Conservation (phyloP, 148 eudicot genomes). For the Drosera capensis region DNA sequence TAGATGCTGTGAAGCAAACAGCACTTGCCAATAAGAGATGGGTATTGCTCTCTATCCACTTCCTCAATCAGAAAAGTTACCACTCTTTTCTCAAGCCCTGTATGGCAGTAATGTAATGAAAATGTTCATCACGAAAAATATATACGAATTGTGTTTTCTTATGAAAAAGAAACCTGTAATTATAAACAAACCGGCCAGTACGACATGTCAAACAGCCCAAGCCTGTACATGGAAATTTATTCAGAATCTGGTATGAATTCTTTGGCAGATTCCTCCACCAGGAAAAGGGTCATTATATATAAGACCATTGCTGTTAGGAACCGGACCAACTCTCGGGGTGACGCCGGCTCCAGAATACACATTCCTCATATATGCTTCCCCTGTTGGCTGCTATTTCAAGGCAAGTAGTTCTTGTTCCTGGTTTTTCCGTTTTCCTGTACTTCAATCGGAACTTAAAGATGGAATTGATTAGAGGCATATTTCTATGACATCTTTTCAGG, state of each 20-base stretch:
- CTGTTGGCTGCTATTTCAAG: constrained; percentile 86
- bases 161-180: too few species aligned
- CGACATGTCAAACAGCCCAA: too few species aligned
- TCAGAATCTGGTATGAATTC: too few species aligned
- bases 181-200: too few species aligned
- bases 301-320: constrained; percentile 87
- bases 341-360: constrained; percentile 81
- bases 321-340: constrained; percentile 60
- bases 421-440: neutral
- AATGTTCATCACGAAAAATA: too few species aligned
- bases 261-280: constrained; percentile 73
- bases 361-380: constrained; percentile 75
- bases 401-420: constrained; percentile 14
- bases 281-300: constrained; percentile 88
- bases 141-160: neutral
- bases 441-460: neutral
- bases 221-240: too few species aligned
- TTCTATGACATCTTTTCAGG: constrained; percentile 21
- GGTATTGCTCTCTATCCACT: constrained; percentile 15
- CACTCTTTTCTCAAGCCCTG: neutral
- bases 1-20: constrained; percentile 54
- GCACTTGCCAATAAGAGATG: constrained; percentile 50
- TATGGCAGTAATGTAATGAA: neutral
- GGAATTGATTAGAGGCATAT: neutral
- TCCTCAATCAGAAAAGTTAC: neutral